A percentile compares a stretch with the other conserved stretches of the same genome.
phyloP scores from a whole-genome alignment of 306 rosid species.

The Cucumis melo region DNA sequence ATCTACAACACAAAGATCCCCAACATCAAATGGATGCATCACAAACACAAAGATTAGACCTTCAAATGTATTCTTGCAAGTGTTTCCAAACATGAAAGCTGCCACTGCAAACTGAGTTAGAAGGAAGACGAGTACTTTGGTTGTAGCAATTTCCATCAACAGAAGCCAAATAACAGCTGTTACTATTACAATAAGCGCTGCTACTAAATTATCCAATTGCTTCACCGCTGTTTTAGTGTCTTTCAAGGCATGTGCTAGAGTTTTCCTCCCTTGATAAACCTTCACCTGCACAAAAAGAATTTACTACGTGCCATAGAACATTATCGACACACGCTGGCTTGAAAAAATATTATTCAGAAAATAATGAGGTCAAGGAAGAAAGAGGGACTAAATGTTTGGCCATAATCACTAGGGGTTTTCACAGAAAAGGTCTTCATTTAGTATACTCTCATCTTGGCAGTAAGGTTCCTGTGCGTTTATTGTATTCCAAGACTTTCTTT shows the following conservation, averaged over 20 bases:
- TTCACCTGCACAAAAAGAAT: slow-evolving; percentile 42
- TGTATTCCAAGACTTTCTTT: neutral
- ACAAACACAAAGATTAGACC: slow-evolving; percentile 81
- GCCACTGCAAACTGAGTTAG: slow-evolving; percentile 67
- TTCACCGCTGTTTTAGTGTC: slow-evolving; percentile 91
- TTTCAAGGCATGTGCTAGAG: slow-evolving; percentile 63
- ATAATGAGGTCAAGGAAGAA: neutral
- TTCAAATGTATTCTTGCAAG: slow-evolving; percentile 84
- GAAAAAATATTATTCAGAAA: neutral
- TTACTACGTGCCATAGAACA: neutral
- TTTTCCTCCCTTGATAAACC: slow-evolving; percentile 72
- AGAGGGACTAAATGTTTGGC: neutral
- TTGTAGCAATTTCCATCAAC: slow-evolving; percentile 73
- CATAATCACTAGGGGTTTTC: neutral
- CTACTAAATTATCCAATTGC: slow-evolving; percentile 64
- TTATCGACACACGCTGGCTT: neutral
- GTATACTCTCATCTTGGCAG: neutral
- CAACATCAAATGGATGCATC: slow-evolving; percentile 96
- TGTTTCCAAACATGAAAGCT: slow-evolving; percentile 74
- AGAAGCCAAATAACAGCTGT: slow-evolving; percentile 63
- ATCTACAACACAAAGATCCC: slow-evolving; percentile 78
- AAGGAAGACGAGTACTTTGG: slow-evolving; percentile 71
- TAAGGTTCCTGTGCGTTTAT: neutral
- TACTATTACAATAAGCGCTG: slow-evolving; percentile 31
- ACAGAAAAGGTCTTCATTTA: neutral